Percentiles rank a stretch among this genome's conserved stretches.
Conservation (phyloP, 2,329 filamentous ascomycete genomes). For the Penicillium sp. region DNA sequence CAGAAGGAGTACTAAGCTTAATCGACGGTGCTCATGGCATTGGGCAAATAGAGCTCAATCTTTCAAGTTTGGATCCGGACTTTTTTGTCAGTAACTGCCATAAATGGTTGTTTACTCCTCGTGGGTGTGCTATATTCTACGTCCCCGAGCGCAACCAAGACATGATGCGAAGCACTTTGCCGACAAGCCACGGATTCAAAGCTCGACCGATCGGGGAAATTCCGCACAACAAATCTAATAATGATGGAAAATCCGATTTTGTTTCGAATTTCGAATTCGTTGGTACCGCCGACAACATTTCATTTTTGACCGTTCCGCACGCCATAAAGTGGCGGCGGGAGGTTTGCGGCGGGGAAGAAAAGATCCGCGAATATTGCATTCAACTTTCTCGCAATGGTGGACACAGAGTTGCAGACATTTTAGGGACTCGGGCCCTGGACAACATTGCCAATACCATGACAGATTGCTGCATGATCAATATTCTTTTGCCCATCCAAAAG, state of each 20-base stretch:
- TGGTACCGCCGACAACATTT: constrained; percentile 67
- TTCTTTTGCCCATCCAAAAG: constrained; percentile 62
- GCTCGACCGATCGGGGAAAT: constrained; percentile 30
- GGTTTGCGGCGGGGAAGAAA: constrained; percentile 66
- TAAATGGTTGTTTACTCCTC: constrained; percentile 78
- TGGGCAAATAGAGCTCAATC: constrained; percentile 69
- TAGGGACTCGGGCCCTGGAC: constrained; percentile 68
- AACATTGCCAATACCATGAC: constrained; percentile 17
- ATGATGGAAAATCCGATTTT: constrained; percentile 53
- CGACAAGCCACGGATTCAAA: constrained; percentile 72
- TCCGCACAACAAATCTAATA: not conserved
- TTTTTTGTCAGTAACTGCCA: constrained; percentile 81
- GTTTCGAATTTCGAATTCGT: constrained; percentile 68
- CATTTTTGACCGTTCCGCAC: constrained; percentile 68
- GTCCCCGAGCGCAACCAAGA: constrained; percentile 70
- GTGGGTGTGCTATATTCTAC: constrained; percentile 74
- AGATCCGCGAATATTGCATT: constrained; percentile 60
- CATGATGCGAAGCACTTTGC: constrained; percentile 67
- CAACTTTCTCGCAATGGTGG: constrained; percentile 63
- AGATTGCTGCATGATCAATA: constrained; percentile 64
- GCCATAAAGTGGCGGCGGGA: constrained; percentile 65
- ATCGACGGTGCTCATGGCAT: constrained; percentile 79
- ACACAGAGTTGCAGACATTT: constrained; percentile 53
- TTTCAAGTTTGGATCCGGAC: constrained; percentile 66
- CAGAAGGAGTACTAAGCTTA: constrained; percentile 64